Evolutionary conservation across 163 green algal genomes (phyloP), one percentile per base, ranked within the genome.

Genomic region (Scenedesmus sp.): DNA sequence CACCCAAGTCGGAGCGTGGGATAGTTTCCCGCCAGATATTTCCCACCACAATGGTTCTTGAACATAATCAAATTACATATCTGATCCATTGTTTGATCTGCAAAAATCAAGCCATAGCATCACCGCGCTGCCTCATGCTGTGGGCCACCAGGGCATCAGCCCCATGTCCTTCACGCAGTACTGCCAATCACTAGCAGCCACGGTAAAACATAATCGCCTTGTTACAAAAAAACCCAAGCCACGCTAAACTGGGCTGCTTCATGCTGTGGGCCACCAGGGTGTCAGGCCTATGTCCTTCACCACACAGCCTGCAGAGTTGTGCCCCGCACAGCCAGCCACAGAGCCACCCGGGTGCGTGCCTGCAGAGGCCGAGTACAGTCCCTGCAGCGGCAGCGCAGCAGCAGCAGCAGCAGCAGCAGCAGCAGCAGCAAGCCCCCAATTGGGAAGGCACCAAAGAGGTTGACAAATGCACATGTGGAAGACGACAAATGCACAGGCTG

Each of bases 291-390:
- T 81, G 86, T 96, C 95, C 2, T 88, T 77, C 6, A 95, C 87
- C 59, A 96, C 70, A 64, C 66, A 77, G 1, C 74, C 82, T 34
- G 95, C 95, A 4, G 94, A 94, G 64, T 96, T 96, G 93, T 97
- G 93, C 1, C 95, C 95, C 0, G 93, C 95, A 26, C 92, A 95
- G 59, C 95, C 95, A 2, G 95, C 82, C 0, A 97, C 95, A 34
- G 86, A 94, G 13, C 95, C 95, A 0, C 62, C 95, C 2, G 95
- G 95, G 87, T 97, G 95, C 15, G 85, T 94, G n/a, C 95, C 95
- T 12, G 95, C 94, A 4, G 92, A 96, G 18, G 88, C 92, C 0
- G 93, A 95, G 62, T 96, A 97, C 52, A 97, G 91, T 15, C 95
- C 84, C 90, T 93, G 62, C 20, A 90, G 46, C 84, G 81, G 60